phyloP scores from a whole-genome alignment of 2,329 filamentous ascomycete genomes.

The Scedosporium aurantiacum region DNA sequence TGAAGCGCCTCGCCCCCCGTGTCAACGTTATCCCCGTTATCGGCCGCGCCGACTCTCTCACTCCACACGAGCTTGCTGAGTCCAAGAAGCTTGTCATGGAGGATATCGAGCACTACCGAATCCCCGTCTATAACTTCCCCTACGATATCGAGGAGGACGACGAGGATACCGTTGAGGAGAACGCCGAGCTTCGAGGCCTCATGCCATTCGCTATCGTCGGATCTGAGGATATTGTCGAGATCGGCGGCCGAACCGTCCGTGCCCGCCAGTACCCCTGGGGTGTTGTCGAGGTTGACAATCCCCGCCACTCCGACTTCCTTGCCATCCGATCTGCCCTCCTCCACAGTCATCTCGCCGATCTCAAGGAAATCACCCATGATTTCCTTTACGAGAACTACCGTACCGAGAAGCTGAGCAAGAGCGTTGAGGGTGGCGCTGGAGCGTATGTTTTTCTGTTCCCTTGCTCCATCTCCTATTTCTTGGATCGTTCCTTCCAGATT shows the following conservation, averaged over 20 bases:
- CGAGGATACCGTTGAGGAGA: slow-evolving; percentile 98
- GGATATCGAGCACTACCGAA: slow-evolving; percentile 99
- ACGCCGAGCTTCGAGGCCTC: slow-evolving; percentile 88
- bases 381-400: slow-evolving; percentile 99
- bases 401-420: slow-evolving; percentile 99
- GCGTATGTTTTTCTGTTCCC: slow-evolving; percentile 55
- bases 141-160: slow-evolving; percentile 99
- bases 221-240: slow-evolving; percentile 89
- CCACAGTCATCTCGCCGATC: slow-evolving; percentile 92
- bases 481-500: not conserved
- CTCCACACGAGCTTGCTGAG: slow-evolving; percentile 89
- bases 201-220: slow-evolving; percentile 99
- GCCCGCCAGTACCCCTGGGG: slow-evolving; percentile 98
- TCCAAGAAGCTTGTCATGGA: slow-evolving; percentile 99
- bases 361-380: slow-evolving; percentile 99
- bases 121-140: slow-evolving; percentile 99
- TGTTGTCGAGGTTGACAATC: slow-evolving; percentile 97
- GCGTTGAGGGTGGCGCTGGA: slow-evolving; percentile 80
- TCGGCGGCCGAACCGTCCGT: slow-evolving; percentile 82
- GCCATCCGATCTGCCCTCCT: slow-evolving; percentile 93
- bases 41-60: slow-evolving; percentile 94
- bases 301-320: slow-evolving; percentile 95
- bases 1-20: slow-evolving; percentile 96
- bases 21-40: slow-evolving; percentile 99
- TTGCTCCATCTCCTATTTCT: not conserved